Percentiles rank a stretch among this genome's conserved stretches.
phyloP scores from a whole-genome alignment of 2,329 filamentous ascomycete species.

The Dactylellina cionopaga region DNA sequence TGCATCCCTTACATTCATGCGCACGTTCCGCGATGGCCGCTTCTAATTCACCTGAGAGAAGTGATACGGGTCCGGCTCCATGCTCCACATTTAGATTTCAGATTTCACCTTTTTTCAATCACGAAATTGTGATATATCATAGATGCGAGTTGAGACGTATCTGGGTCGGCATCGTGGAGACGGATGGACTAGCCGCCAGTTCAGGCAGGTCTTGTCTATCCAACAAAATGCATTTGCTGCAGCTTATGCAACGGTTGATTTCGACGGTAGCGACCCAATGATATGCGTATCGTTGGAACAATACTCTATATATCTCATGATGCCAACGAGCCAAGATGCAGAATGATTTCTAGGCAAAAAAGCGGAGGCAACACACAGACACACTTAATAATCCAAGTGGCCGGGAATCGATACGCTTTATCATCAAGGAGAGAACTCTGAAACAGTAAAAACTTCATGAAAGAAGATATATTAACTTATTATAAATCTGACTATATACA shows the following conservation, averaged over 20 bases:
- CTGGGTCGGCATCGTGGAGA: neutral
- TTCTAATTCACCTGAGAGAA: conserved; percentile 24
- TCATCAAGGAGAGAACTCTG: too few species aligned
- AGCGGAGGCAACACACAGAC: too few species aligned
- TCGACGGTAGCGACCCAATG: too few species aligned
- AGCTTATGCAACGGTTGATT: neutral
- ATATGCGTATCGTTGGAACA: too few species aligned
- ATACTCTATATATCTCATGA: too few species aligned
- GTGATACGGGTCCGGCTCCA: conserved; percentile 24
- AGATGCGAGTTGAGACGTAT: neutral
- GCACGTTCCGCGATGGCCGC: conserved; percentile 43
- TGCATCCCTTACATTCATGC: conserved; percentile 15
- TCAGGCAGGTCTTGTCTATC: conserved; percentile 18
- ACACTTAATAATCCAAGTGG: too few species aligned
- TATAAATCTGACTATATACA: too few species aligned
- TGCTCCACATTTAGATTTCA: conserved; percentile 19
- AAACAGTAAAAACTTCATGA: too few species aligned
- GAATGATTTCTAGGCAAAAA: too few species aligned
- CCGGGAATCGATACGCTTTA: too few species aligned
- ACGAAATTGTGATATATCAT: conserved; percentile 30
- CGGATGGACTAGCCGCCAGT: conserved; percentile 16
- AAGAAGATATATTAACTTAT: too few species aligned
- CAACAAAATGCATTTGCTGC: neutral
- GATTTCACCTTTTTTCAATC: too few species aligned
- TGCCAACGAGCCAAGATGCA: neutral